These are phyloP conservation scores for Coleophoma crateriformis DNA, from an alignment of 2,329 filamentous ascomycete genomes.

Conservation along the genomic window DNA sequence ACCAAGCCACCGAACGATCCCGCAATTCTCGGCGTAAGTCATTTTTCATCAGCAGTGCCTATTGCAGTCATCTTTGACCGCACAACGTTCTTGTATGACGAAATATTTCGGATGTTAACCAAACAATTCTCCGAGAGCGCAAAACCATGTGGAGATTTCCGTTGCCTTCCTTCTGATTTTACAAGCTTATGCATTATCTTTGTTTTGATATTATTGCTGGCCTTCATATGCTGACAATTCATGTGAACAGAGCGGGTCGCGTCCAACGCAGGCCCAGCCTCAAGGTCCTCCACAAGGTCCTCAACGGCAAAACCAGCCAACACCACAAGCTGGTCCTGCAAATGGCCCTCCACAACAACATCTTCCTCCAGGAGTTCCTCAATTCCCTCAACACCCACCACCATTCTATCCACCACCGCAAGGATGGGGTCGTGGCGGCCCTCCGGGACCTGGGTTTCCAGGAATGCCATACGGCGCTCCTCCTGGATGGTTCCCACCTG, in stretches of 20 bases:
- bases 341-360: conserved; percentile 3
- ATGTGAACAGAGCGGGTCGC: conserved; percentile 40
- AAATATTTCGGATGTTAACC: conserved; percentile 96
- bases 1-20: conserved; percentile 85
- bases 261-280: conserved; percentile 11
- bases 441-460: conserved; percentile 59
- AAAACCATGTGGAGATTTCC: conserved; percentile 94
- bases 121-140: conserved; percentile 85
- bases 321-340: conserved; percentile 10
- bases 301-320: conserved; percentile 4
- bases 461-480: conserved; percentile 75
- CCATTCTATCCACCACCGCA: conserved; percentile 34
- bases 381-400: conserved; percentile 31
- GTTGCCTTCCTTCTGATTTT: conserved; percentile 99
- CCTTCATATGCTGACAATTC: conserved; percentile 12
- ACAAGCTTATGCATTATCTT: not conserved
- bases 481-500: conserved; percentile 71
- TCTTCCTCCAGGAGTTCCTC: conserved; percentile 13
- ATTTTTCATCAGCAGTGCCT: not conserved
- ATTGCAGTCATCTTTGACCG: not conserved
- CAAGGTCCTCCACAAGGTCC: conserved; percentile 10
- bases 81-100: conserved; percentile 59
- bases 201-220: conserved; percentile 1
- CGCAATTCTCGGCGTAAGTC: conserved; percentile 93
- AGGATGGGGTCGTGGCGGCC: conserved; percentile 49